Evolutionary conservation across 441 rosid species (phyloP).

Genomic region (Brassica balearica): DNA sequence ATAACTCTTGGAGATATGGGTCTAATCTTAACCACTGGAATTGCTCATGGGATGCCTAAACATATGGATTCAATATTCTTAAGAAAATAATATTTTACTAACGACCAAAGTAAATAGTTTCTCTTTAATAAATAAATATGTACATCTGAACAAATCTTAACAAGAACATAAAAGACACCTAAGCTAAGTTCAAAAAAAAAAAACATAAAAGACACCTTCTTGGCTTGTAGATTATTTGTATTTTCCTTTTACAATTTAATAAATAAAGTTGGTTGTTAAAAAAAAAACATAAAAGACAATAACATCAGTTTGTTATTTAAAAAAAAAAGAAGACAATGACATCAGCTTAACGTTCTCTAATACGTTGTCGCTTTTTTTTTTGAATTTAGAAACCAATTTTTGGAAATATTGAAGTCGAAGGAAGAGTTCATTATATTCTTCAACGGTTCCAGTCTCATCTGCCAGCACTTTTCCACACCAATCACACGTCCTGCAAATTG

Average conservation of each 20-base stretch:
- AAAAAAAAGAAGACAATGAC: neutral
- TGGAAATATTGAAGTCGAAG: constrained; percentile 15
- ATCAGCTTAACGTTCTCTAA: neutral
- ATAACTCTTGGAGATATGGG: too few relatives aligned
- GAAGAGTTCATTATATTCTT: constrained; percentile 32
- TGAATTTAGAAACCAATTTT: neutral
- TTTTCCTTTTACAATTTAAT: too few relatives aligned
- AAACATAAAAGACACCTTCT: too few relatives aligned
- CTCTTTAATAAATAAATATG: neutral
- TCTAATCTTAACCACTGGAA: too few relatives aligned
- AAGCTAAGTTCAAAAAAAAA: too few relatives aligned
- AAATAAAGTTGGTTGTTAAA: too few relatives aligned
- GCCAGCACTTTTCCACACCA: constrained; percentile 43
- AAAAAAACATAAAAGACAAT: too few relatives aligned
- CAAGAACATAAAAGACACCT: neutral
- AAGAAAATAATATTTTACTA: neutral
- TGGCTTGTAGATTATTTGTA: too few relatives aligned
- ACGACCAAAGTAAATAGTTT: neutral
- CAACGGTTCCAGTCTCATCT: constrained; percentile 36
- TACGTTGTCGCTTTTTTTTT: constrained; percentile 1
- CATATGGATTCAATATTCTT: neutral
- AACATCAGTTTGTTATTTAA: neutral
- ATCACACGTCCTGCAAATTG: constrained; percentile 22
- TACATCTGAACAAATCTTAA: neutral
- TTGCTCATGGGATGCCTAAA: too few relatives aligned